Evolutionary conservation across 2,329 filamentous ascomycete genomes (phyloP).

Genomic region (Zymoseptoria passerinii): DNA sequence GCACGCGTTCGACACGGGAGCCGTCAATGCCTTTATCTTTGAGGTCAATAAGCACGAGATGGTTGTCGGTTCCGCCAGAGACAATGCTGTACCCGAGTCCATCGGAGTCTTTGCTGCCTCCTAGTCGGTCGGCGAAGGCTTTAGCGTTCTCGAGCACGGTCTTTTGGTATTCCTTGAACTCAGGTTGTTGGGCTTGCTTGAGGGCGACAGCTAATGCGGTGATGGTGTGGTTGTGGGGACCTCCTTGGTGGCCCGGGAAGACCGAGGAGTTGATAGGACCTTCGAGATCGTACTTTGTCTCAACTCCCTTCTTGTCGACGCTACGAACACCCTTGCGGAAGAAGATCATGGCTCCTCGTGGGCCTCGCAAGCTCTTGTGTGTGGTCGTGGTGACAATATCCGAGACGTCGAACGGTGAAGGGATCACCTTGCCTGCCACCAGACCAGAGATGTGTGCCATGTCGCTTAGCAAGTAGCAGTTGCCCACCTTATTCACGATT

Average conservation of each 20-base stretch:
- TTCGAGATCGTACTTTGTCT: conserved; percentile 84
- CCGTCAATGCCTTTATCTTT: conserved; percentile 85
- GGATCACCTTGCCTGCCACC: conserved; percentile 83
- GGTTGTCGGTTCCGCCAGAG: conserved; percentile 91
- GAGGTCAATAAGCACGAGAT: conserved; percentile 86
- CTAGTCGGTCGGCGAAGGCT: conserved; percentile 64
- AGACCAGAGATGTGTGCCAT: conserved; percentile 97
- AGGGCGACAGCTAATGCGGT: conserved; percentile 88
- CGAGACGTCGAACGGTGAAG: conserved; percentile 78
- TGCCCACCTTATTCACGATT: conserved; percentile 78
- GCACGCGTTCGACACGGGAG: conserved; percentile 86
- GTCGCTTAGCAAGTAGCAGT: conserved; percentile 82
- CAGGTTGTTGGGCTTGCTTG: conserved; percentile 80
- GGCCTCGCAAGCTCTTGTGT: conserved; percentile 93
- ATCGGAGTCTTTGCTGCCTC: conserved; percentile 62
- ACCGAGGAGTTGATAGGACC: conserved; percentile 90
- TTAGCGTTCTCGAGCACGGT: conserved; percentile 87
- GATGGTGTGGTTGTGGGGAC: conserved; percentile 98
- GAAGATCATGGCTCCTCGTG: conserved; percentile 96
- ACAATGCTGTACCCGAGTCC: conserved; percentile 82
- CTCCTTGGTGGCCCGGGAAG: conserved; percentile 96
- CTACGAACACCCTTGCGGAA: conserved; percentile 85
- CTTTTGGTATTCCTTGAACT: conserved; percentile 89
- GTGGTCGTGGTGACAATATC: conserved; percentile 97
- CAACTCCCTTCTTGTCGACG: conserved; percentile 73